These are phyloP conservation scores for Plasmodium ovale DNA, from an alignment of 169 alveolate genomes.

Conservation along the genomic window DNA sequence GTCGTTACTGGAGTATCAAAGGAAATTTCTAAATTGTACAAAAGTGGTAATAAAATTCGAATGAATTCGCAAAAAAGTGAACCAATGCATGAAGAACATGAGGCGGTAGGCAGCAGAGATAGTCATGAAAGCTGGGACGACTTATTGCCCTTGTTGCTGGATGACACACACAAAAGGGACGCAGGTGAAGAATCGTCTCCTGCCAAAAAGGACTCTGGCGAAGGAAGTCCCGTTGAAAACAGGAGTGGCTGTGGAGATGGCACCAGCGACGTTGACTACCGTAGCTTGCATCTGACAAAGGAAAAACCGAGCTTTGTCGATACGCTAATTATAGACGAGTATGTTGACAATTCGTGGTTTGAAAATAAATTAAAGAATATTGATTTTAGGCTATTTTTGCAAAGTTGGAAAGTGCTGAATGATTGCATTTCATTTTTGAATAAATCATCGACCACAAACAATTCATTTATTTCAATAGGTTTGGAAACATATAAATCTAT, in stretches of 20 bases:
- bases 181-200: neutral
- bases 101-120: neutral
- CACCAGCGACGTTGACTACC: neutral
- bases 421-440: conserved; percentile 56
- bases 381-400: conserved; percentile 42
- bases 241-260: neutral
- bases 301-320: conserved; percentile 12
- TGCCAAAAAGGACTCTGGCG: neutral
- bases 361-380: conserved; percentile 56
- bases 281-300: neutral
- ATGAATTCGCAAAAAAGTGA: neutral
- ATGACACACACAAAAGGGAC: neutral
- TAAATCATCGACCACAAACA: conserved; percentile 68
- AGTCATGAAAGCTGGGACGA: neutral
- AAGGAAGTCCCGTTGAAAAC: neutral
- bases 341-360: conserved; percentile 59
- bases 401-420: conserved; percentile 69
- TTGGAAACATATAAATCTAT: conserved; percentile 52
- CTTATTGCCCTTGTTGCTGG: neutral
- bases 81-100: neutral
- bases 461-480: conserved; percentile 66
- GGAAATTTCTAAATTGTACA: conserved; percentile 61
- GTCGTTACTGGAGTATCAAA: conserved; percentile 60
- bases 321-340: conserved; percentile 47
- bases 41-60: conserved; percentile 12